Conservation (phyloP, 140 eudicot genomes). For the Oenanthe javanica region DNA sequence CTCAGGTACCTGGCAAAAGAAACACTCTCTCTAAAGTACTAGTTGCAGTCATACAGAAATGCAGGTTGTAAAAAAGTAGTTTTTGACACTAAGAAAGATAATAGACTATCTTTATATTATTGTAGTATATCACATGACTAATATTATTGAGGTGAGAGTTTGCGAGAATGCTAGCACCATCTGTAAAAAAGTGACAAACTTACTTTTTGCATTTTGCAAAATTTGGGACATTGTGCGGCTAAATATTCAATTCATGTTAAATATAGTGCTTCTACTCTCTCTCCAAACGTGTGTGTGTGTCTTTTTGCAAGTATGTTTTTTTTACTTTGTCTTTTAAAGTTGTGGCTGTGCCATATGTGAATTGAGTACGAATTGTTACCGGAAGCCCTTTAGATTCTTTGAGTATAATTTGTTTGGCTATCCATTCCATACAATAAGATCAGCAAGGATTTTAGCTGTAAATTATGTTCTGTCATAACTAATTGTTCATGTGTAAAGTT, state of each 20-base stretch:
- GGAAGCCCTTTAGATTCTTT: background rate
- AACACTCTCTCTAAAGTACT: background rate
- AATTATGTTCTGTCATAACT: background rate
- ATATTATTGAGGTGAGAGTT: background rate
- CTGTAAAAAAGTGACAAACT: background rate
- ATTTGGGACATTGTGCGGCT: background rate
- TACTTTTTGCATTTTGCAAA: background rate
- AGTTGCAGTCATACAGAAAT: background rate
- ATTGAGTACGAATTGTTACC: background rate
- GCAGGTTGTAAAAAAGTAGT: background rate
- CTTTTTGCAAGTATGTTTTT: background rate
- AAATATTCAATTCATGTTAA: background rate
- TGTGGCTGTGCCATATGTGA: background rate
- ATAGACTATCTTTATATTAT: background rate
- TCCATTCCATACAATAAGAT: background rate
- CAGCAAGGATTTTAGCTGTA: background rate
- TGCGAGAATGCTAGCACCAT: background rate
- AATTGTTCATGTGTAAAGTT: no score
- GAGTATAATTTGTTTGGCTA: background rate
- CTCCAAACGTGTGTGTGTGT: background rate
- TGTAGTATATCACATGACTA: background rate
- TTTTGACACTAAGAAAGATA: background rate
- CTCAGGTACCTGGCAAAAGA: background rate
- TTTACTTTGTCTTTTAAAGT: no score
- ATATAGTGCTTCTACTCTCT: background rate